Base-by-base conservation (phyloP, 805 yeast genomes). In the Metschnikowia henanensis region DNA sequence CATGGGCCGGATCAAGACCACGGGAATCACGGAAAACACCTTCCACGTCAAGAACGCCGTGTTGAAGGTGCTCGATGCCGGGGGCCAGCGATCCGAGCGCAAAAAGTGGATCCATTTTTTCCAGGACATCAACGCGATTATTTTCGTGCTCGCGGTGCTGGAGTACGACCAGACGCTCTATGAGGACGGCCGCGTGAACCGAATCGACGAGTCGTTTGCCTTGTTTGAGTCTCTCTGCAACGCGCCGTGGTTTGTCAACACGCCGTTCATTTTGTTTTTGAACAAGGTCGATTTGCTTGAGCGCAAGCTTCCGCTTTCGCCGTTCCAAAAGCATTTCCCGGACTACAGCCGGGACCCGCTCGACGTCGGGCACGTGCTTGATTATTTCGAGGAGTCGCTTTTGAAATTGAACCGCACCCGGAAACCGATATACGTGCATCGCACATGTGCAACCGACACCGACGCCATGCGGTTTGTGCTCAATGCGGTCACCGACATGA, bases 361-460 rank as follows among this genome's bases (percentile, higher is more conserved):
- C 18, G 82, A 84, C 62, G 77, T 74, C 9, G 84, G 82, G 38
- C 84, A 80, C 32, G 92, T 88, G 3, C 60, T 83, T 17, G 75
- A 76, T 51, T 90, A 79, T 59, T 85, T 92, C 59, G 95, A 87
- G 57, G 68, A 70, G 32, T 66, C 79, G 38, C 87, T 90, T 53
- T 58, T 84, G 45, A 70, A 77, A 41, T 62, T 87, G 47, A 88
- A 90, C 61, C 70, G 79, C 48, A 76, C 80, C 25, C 75, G 79
- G 36, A 79, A 82, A 50, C 92, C 90, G 15, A 77, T 94, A 25
- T 94, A 94, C 60, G 85, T 88, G 18, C 97, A 90, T 66, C 72
- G 90, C 52, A 94, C 99, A 1, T 90, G 97, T 67, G 99, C 99
- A 0, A 94, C 99, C 0, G 98, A 94, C 62, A 80, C 95, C 0